Conservation (phyloP, 2,329 filamentous ascomycete genomes). For the Huntiella savannae region DNA sequence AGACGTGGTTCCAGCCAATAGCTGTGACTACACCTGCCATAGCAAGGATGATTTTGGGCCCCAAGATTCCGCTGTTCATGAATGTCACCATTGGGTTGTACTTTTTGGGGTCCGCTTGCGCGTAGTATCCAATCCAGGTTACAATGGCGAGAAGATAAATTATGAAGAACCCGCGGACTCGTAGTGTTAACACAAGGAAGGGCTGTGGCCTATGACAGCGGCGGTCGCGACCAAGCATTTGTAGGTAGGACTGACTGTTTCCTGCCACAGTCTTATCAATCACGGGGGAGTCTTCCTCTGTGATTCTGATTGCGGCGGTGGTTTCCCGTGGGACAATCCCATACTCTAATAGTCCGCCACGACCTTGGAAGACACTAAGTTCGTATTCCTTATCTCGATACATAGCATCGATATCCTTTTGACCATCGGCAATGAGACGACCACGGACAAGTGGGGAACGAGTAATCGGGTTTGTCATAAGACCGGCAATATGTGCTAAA, state of each 20-base stretch:
- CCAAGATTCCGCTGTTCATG: slow-evolving; percentile 8
- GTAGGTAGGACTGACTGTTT: too few relatives aligned
- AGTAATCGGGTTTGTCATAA: slow-evolving; percentile 1
- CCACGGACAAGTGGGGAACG: slow-evolving; percentile 4
- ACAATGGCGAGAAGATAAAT: slow-evolving; percentile 3
- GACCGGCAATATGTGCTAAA: slow-evolving; percentile 4
- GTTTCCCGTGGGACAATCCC: slow-evolving; percentile 7
- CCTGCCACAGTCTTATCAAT: background rate
- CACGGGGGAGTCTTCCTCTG: background rate
- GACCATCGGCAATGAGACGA: background rate
- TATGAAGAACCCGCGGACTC: slow-evolving; percentile 1
- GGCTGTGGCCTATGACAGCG: slow-evolving; percentile 2
- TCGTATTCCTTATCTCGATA: slow-evolving; percentile 5
- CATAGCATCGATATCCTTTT: slow-evolving; percentile 1
- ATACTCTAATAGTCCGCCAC: slow-evolving; percentile 5
- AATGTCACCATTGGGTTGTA: slow-evolving; percentile 2
- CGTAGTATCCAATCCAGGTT: slow-evolving; percentile 6
- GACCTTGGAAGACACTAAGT: slow-evolving; percentile 1
- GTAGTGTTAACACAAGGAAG: slow-evolving; percentile 1
- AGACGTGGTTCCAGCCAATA: slow-evolving; percentile 6
- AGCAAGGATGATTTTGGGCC: slow-evolving; percentile 8
- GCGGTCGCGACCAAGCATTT: too few relatives aligned
- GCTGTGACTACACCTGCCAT: slow-evolving; percentile 4
- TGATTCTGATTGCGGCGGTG: slow-evolving; percentile 2
- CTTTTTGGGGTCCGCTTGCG: background rate